These are phyloP conservation scores for Helotiales sp. DNA, from an alignment of 2,329 filamentous ascomycete genomes.

Conservation along the genomic window DNA sequence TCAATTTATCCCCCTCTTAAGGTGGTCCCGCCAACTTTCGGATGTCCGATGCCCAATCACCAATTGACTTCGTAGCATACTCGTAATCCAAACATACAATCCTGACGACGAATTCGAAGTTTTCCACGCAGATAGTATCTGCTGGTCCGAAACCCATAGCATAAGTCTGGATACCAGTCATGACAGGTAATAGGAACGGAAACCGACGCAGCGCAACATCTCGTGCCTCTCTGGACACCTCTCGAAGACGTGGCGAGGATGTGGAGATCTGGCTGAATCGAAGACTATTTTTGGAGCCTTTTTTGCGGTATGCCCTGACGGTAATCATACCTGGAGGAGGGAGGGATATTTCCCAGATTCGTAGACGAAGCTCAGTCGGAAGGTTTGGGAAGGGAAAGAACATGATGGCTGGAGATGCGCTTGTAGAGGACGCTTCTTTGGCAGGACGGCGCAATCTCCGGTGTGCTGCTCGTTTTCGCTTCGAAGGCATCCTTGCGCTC, in stretches of 20 bases:
- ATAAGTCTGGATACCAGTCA: not conserved
- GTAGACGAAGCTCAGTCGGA: not conserved
- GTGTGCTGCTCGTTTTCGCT: too few species aligned
- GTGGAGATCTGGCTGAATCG: not conserved
- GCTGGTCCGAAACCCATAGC: not conserved
- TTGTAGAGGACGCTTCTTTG: too few species aligned
- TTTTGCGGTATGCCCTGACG: not conserved
- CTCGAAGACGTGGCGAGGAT: not conserved
- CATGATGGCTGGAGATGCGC: not conserved
- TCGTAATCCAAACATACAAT: not conserved
- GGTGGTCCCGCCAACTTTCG: not conserved
- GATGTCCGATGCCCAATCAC: not conserved
- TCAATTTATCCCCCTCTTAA: too few species aligned
- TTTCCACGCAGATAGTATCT: not conserved
- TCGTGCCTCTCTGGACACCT: not conserved
- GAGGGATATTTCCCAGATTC: not conserved
- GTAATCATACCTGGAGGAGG: not conserved
- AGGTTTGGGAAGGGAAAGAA: not conserved
- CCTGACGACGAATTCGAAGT: not conserved
- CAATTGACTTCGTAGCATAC: not conserved
- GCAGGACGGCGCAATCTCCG: too few species aligned
- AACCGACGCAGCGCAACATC: not conserved
- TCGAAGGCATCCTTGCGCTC: too few species aligned
- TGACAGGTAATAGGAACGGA: not conserved
- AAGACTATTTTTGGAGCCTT: not conserved